Evolutionary conservation across 1,284 basidiomycete genomes (phyloP).

Genomic region (Xerocomus nothofagi): DNA sequence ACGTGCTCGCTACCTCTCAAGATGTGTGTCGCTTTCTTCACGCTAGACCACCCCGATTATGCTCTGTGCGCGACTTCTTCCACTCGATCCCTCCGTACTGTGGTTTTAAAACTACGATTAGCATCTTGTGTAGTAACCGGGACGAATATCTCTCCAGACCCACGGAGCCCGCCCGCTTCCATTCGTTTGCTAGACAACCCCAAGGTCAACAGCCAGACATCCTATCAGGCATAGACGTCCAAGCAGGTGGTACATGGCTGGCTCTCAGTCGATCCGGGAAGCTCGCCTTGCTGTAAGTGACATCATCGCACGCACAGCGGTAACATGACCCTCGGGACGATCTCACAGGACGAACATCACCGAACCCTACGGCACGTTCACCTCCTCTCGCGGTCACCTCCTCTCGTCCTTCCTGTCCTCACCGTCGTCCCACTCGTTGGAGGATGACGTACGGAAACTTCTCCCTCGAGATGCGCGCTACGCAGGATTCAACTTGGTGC

Average conservation of each 20-base stretch:
- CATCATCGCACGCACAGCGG: neutral
- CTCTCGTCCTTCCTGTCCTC: constrained; percentile 46
- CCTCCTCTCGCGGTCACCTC: constrained; percentile 65
- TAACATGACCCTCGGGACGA: neutral
- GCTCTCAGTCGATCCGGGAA: constrained; percentile 64
- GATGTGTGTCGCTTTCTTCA: constrained; percentile 79
- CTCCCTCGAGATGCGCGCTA: constrained; percentile 51
- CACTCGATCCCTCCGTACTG: no score
- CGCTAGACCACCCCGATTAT: constrained; percentile 69
- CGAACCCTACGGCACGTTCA: constrained; percentile 46
- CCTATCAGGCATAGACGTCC: constrained; percentile 70
- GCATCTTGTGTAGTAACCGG: constrained; percentile 73
- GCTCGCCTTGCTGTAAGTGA: constrained; percentile 66
- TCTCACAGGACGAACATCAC: constrained; percentile 59
- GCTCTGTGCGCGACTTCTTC: no score
- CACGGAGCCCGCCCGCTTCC: constrained; percentile 63
- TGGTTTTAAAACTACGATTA: constrained; percentile 33
- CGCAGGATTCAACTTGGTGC: constrained; percentile 77
- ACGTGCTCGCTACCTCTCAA: constrained; percentile 10
- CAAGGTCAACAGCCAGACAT: constrained; percentile 37
- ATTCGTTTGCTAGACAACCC: constrained; percentile 43
- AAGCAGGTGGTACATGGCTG: constrained; percentile 78
- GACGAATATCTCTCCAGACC: constrained; percentile 73
- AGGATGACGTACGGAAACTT: constrained; percentile 48
- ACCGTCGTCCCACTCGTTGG: constrained; percentile 7